phyloP scores from a whole-genome alignment of 768 basidiomycete genomes.

The Kwoniella botswanensis region DNA sequence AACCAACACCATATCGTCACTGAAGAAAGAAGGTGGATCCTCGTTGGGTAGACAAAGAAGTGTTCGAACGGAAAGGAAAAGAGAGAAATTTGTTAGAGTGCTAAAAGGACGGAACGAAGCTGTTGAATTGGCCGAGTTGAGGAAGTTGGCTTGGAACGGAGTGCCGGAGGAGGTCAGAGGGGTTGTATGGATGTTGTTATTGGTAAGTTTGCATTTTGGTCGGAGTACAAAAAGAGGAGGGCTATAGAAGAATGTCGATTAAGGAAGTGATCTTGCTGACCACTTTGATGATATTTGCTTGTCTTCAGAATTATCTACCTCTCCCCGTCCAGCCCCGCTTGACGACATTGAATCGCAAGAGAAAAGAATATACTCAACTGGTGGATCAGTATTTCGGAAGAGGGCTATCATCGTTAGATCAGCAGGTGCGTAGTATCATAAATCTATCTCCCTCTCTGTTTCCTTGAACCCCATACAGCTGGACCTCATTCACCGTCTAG shows the following conservation, averaged over 20 bases:
- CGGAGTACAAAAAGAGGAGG: no score
- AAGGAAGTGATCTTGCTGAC: no score
- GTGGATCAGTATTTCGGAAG: conserved; percentile 88
- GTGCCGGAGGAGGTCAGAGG: conserved; percentile 86
- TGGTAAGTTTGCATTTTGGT: conserved; percentile 65
- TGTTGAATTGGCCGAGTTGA: conserved; percentile 81
- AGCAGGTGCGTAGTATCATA: conserved; percentile 60
- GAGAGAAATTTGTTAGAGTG: conserved; percentile 54
- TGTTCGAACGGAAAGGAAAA: conserved; percentile 52
- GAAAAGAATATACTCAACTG: conserved; percentile 86
- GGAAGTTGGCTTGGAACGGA: conserved; percentile 93
- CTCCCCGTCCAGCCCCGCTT: conserved; percentile 76
- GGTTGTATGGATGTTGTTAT: conserved; percentile 89
- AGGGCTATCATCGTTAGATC: conserved; percentile 83
- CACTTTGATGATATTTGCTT: neutral
- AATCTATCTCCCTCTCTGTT: no score
- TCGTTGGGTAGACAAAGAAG: conserved; percentile 42
- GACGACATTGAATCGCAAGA: conserved; percentile 81
- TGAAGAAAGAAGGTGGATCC: conserved; percentile 21
- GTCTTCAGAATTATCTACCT: conserved; percentile 83
- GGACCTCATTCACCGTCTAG: neutral
- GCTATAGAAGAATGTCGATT: no score
- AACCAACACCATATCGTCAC: neutral
- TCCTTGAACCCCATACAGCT: neutral
- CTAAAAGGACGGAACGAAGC: conserved; percentile 58